Evolutionary conservation across 805 yeast species (phyloP), one percentile per base, ranked within the genome.

Genomic region (Helenozyma baotianmanensis): DNA sequence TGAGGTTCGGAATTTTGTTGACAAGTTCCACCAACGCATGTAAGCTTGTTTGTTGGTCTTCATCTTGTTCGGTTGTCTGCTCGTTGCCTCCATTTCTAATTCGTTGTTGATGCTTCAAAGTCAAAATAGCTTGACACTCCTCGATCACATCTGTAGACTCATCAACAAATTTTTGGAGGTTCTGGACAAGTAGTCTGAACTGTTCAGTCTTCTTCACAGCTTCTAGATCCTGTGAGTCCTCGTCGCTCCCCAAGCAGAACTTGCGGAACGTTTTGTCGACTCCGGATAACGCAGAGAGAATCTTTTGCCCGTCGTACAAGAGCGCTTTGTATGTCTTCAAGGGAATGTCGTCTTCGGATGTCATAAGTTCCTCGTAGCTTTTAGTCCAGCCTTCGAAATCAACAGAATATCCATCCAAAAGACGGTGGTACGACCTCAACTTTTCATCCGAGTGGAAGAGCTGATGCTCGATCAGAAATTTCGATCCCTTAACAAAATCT

Each of bases 301-400:
- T 64, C 26, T 68, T 61, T 39, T 78, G 80, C 5, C 85, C 82
- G 30, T 80, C 86, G 3, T 49, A 34, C 4, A 71, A 54, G n/a
- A 79, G 45, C 1, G 58, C 39, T 39, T 62, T 70, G 37, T 76
- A 60, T 2, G 56, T 37, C 33, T 70, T 69, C 25, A 79, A 53
- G 1, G 77, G 45, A 2, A 82, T 74, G 9, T 66, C 68, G 2
- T 38, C 65, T 33, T 67, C 60, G 2, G 58, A 58, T 0, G 48
- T 32, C 53, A 78, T 55, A 4, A 65, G 34, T 4, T 54, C 56
- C 23, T 68, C 60, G 46, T 72, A 72, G 35, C 64, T 68, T 4
- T 47, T 37, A 11, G 69, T 40, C 90, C 90, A 82, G 6, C 62
- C 62, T 5, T 56, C 56, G 17, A 72, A 73, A 21, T 73, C 68